A percentile compares a stretch with the other conserved stretches of the same genome.
Conservation (phyloP, 371 early-diverging fungal species). For the Nematocida ausubeli region DNA sequence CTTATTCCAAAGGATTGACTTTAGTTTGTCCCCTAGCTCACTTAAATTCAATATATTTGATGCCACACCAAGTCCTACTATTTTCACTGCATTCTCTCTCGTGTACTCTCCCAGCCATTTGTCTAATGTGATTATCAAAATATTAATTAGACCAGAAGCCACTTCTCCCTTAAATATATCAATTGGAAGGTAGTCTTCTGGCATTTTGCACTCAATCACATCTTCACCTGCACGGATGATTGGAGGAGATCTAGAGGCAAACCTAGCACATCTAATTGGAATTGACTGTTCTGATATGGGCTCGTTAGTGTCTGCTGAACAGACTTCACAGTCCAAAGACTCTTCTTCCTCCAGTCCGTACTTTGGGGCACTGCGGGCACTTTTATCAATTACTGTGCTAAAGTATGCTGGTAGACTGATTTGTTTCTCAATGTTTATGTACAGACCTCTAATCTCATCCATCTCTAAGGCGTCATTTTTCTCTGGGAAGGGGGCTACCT, state of each 20-base stretch:
- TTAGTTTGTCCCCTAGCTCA: conserved; percentile 36
- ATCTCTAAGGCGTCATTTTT: conserved; percentile 19
- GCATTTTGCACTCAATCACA: background rate
- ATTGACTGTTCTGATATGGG: background rate
- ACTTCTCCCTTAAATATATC: conserved; percentile 22
- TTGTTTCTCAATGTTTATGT: conserved; percentile 40
- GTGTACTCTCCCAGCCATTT: conserved; percentile 54
- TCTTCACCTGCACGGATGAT: background rate
- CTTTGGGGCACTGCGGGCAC: background rate
- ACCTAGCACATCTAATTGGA: background rate
- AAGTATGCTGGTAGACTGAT: background rate
- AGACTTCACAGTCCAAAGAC: background rate
- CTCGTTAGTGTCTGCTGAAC: background rate
- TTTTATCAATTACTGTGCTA: background rate
- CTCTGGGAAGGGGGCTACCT: background rate
- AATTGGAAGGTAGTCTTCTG: background rate
- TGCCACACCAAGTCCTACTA: conserved; percentile 52
- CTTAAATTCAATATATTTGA: background rate
- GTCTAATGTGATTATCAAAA: conserved; percentile 25
- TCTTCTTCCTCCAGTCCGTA: background rate
- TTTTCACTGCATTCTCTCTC: conserved; percentile 55
- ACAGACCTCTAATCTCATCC: conserved; percentile 37
- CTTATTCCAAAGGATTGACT: conserved; percentile 48
- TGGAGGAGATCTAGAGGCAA: conserved; percentile 22
- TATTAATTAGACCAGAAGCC: background rate